Conservation (phyloP, 495 filamentous ascomycete genomes). For the Neurospora hispaniola region DNA sequence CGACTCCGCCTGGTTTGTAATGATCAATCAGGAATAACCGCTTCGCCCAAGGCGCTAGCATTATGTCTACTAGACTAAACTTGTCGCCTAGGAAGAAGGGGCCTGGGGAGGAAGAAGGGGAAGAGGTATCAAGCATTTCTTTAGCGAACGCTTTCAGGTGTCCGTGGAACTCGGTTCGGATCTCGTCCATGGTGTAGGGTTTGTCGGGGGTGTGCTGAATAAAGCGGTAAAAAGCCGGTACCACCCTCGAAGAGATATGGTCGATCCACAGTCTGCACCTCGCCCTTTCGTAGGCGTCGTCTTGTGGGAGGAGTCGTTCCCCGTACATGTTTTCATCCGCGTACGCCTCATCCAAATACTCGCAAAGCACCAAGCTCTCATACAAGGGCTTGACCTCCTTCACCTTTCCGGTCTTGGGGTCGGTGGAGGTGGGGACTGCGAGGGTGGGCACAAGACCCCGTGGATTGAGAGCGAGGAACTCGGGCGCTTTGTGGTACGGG, state of each 20-base stretch:
- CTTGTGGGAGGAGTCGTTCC: conserved; percentile 40
- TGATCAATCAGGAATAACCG: conserved; percentile 61
- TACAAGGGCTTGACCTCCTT: conserved; percentile 48
- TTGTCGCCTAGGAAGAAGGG: conserved; percentile 53
- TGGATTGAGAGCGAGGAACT: conserved; percentile 55
- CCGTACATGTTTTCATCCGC: conserved; percentile 14
- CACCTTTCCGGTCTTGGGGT: conserved; percentile 1
- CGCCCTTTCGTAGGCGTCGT: conserved; percentile 46
- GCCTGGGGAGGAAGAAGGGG: conserved; percentile 20
- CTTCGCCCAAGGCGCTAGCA: conserved; percentile 56
- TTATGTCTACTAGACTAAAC: conserved; percentile 50
- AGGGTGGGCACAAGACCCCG: conserved; percentile 61
- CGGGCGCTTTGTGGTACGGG: conserved; percentile 56
- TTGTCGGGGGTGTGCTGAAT: conserved; percentile 51
- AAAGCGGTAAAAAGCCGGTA: conserved; percentile 54
- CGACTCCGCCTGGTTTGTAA: conserved; percentile 51
- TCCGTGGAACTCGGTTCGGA: conserved; percentile 36
- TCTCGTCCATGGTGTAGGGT: conserved; percentile 30
- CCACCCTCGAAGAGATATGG: conserved; percentile 50
- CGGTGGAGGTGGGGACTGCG: conserved; percentile 13
- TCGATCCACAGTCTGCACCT: conserved; percentile 58
- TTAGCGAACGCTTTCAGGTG: conserved; percentile 44
- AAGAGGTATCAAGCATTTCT: conserved; percentile 35
- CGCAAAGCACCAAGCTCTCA: conserved; percentile 55
- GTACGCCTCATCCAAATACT: conserved; percentile 62